phyloP scores from a whole-genome alignment of 352 stramenopile species.

The Pythium plurisporium region DNA sequence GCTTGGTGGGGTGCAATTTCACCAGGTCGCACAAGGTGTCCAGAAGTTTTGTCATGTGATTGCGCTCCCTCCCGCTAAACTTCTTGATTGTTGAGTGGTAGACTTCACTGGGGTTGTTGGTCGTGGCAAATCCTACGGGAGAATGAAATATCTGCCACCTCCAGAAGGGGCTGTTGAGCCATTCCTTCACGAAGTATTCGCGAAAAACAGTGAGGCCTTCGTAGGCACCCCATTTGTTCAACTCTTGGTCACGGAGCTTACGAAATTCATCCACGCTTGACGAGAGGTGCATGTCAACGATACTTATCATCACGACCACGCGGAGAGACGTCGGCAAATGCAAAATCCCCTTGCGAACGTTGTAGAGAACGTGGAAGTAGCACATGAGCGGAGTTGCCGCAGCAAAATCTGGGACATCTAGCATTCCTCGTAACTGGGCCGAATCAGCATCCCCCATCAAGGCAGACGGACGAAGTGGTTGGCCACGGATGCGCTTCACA shows the following conservation, averaged over 20 bases:
- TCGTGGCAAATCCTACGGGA: slow-evolving; percentile 5
- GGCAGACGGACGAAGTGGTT: not conserved
- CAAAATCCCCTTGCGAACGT: slow-evolving; percentile 5
- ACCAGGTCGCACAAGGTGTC: slow-evolving; percentile 14
- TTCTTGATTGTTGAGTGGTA: slow-evolving; percentile 19
- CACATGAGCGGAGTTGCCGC: slow-evolving; percentile 2
- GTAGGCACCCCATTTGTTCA: not conserved
- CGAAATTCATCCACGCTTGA: not conserved
- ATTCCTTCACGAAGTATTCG: slow-evolving; percentile 8
- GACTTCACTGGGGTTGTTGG: slow-evolving; percentile 20
- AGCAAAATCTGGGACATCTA: not conserved
- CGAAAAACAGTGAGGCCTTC: not conserved
- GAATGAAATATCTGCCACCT: slow-evolving; percentile 21
- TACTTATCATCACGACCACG: not conserved
- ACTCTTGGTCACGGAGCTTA: not conserved
- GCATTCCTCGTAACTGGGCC: not conserved
- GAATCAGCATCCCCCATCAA: not conserved
- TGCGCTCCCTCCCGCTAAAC: not conserved
- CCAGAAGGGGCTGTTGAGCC: slow-evolving; percentile 7
- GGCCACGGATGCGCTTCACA: not conserved
- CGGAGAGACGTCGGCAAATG: not conserved
- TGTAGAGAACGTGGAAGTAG: slow-evolving; percentile 15
- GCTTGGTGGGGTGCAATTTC: not conserved
- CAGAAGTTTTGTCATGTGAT: slow-evolving; percentile 16
- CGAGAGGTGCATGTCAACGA: slow-evolving; percentile 7